Evolutionary conservation across 805 yeast species (phyloP).

Genomic region (Saccharomycopsis sp.): DNA sequence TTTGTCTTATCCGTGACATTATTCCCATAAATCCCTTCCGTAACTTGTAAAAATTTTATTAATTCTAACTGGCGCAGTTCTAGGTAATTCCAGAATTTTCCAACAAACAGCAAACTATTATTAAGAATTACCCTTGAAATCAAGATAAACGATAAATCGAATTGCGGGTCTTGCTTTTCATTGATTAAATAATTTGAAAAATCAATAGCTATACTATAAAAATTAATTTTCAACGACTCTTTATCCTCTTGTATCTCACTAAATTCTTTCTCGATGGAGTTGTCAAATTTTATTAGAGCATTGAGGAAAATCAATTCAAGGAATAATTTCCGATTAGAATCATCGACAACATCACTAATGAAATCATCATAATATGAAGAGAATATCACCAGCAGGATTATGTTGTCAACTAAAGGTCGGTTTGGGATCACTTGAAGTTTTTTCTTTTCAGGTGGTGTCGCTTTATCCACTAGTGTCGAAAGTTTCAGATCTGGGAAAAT

Average conservation of each 20-base stretch:
- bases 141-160: conserved; percentile 18
- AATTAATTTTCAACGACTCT: neutral
- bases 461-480: no score
- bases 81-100: conserved; percentile 15
- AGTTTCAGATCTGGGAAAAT: no score
- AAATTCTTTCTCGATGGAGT: neutral
- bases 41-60: neutral
- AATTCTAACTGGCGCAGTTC: conserved; percentile 12
- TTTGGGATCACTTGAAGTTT: no score
- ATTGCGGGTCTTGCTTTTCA: conserved; percentile 13
- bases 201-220: conserved; percentile 13
- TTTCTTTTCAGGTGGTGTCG: no score
- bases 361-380: neutral
- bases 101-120: conserved; percentile 3
- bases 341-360: conserved; percentile 5
- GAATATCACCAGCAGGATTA: no score
- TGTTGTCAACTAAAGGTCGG: no score
- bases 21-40: neutral
- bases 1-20: neutral
- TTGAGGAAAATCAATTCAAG: conserved; percentile 16
- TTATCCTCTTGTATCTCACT: neutral
- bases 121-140: conserved; percentile 5
- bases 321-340: conserved; percentile 12
- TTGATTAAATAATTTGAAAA: conserved; percentile 13
- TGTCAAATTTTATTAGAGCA: conserved; percentile 6